Percentiles rank a stretch among this genome's conserved stretches.
Conservation (phyloP, 1,284 basidiomycete genomes). For the Irpex rosettiformis region DNA sequence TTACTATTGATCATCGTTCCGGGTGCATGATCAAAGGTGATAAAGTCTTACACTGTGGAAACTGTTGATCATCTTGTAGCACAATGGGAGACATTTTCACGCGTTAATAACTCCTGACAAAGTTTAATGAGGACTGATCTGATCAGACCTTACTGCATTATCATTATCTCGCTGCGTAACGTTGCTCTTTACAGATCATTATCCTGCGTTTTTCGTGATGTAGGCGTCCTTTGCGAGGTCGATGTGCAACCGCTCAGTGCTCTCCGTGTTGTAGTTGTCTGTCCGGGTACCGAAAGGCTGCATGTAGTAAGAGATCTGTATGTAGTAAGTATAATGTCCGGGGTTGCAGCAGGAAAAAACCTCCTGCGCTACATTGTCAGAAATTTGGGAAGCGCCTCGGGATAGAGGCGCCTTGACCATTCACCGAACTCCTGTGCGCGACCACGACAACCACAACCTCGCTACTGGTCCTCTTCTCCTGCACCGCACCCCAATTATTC, state of each 20-base stretch:
- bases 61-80: background rate
- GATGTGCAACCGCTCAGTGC: background rate
- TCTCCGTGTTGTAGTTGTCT: too few relatives aligned
- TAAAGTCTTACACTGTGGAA: background rate
- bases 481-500: background rate
- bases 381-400: too few relatives aligned
- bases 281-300: too few relatives aligned
- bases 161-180: background rate
- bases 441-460: background rate
- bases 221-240: too few relatives aligned
- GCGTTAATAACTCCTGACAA: background rate
- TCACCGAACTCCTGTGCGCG: background rate
- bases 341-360: background rate
- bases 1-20: too few relatives aligned
- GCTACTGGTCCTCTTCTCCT: background rate
- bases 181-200: background rate
- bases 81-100: background rate
- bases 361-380: too few relatives aligned
- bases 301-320: too few relatives aligned
- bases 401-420: background rate
- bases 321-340: background rate
- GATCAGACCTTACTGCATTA: background rate
- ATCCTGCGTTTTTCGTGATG: background rate
- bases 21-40: background rate
- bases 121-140: background rate